These are phyloP conservation scores for Ceratocystis alfenasii DNA, from an alignment of 2,329 filamentous ascomycete genomes.

Conservation along the genomic window DNA sequence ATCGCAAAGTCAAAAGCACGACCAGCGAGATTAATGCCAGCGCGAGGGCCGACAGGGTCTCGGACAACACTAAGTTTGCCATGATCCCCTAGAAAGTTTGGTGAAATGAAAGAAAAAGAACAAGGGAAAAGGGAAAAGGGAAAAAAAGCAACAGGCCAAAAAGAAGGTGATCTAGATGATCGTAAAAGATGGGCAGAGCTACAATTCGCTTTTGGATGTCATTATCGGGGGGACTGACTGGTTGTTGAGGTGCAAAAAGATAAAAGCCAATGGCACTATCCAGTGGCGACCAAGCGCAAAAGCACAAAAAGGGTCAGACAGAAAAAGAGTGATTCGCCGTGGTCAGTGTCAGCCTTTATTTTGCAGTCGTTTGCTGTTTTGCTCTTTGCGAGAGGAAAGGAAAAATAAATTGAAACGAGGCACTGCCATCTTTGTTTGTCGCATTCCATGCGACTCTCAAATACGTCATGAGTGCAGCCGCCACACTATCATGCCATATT, in stretches of 20 bases:
- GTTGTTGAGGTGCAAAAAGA: not conserved
- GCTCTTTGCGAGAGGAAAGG: not conserved
- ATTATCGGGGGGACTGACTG: not conserved
- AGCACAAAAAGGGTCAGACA: not conserved
- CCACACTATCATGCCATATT: not conserved
- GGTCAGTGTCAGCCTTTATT: too few relatives aligned
- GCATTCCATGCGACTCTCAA: not conserved
- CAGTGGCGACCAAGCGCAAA: too few relatives aligned
- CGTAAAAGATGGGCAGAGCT: not conserved
- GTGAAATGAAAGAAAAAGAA: not conserved
- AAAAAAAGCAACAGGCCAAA: not conserved
- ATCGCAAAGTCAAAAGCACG: conserved; percentile 73
- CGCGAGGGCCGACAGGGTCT: conserved; percentile 62
- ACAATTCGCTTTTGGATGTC: not conserved
- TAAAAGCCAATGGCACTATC: not conserved
- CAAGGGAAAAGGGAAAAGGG: not conserved
- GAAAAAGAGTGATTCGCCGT: not conserved
- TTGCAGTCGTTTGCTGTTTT: not conserved
- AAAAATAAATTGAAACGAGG: not conserved
- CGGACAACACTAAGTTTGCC: conserved; percentile 50
- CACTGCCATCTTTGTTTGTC: not conserved
- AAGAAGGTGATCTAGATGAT: not conserved
- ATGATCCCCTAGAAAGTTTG: not conserved
- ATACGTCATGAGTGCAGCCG: not conserved
- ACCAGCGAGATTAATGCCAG: conserved; percentile 61